phyloP scores from a whole-genome alignment of 202 grass and related monocot genomes.

The Panicum virgatum region DNA sequence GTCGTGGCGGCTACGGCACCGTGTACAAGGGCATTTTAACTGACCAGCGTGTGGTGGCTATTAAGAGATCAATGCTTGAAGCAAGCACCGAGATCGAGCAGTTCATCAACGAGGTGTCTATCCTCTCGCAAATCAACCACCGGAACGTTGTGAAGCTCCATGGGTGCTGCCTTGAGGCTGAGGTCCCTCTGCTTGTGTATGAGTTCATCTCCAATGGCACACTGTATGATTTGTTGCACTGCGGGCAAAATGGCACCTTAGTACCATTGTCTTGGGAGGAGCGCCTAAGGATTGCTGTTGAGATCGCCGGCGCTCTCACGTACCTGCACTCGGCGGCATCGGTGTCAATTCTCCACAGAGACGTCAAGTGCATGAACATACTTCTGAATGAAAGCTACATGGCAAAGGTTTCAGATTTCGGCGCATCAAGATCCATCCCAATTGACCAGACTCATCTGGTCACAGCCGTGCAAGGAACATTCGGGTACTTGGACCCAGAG shows the following conservation, averaged over 20 bases:
- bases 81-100: constrained; percentile 6
- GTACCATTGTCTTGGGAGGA: constrained; percentile 38
- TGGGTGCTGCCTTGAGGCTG: constrained; percentile 37
- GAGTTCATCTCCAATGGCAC: constrained; percentile 53
- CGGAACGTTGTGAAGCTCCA: constrained; percentile 44
- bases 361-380: constrained; percentile 58
- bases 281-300: constrained; percentile 41
- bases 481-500: constrained; percentile 53
- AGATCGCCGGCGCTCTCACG: constrained; percentile 43
- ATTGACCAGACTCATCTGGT: constrained; percentile 46
- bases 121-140: constrained; percentile 42
- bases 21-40: constrained; percentile 45
- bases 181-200: constrained; percentile 41
- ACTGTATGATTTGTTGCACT: constrained; percentile 46
- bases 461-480: constrained; percentile 40
- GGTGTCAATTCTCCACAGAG: constrained; percentile 47
- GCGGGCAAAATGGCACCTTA: not conserved
- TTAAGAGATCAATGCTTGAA: constrained; percentile 32
- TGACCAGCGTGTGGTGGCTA: constrained; percentile 50
- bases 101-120: constrained; percentile 47
- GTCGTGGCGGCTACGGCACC: constrained; percentile 37
- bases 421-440: constrained; percentile 37
- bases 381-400: constrained; percentile 43
- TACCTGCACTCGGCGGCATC: constrained; percentile 52
- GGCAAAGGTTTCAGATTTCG: constrained; percentile 48